Conservation (phyloP, 768 basidiomycete genomes). For the Lentinula raphanica region DNA sequence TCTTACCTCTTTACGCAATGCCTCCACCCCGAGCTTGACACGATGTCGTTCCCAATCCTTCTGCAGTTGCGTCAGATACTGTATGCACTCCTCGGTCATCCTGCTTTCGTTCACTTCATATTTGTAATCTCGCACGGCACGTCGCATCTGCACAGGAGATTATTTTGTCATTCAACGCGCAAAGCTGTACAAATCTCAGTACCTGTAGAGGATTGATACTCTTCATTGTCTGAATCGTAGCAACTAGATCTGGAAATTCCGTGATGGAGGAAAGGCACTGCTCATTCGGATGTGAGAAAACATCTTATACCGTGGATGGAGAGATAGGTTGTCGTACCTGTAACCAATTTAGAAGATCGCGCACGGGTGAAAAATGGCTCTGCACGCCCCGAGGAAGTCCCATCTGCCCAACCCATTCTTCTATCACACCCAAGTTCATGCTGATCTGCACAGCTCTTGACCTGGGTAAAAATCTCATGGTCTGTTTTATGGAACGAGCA, state of each 20-base stretch:
- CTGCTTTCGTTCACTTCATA: conserved; percentile 89
- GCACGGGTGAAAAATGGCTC: conserved; percentile 77
- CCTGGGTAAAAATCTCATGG: conserved; percentile 34
- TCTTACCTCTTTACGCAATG: conserved; percentile 73
- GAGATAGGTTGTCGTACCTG: conserved; percentile 44
- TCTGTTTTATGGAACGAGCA: too few species aligned
- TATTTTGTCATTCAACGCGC: not conserved
- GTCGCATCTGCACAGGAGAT: conserved; percentile 68
- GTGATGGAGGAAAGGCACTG: conserved; percentile 83
- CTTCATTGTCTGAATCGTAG: conserved; percentile 84
- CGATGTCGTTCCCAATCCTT: conserved; percentile 96
- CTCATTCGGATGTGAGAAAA: not conserved
- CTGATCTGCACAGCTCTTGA: conserved; percentile 86
- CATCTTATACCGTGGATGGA: not conserved
- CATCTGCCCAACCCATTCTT: conserved; percentile 88
- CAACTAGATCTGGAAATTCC: conserved; percentile 84
- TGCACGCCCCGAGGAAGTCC: conserved; percentile 75
- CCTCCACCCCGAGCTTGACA: conserved; percentile 81
- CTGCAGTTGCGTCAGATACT: conserved; percentile 92
- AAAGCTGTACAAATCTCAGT: conserved; percentile 2
- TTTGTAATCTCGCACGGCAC: conserved; percentile 88
- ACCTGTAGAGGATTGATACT: conserved; percentile 91
- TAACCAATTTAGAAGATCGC: conserved; percentile 81
- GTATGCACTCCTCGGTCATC: conserved; percentile 93
- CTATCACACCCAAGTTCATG: conserved; percentile 78